Conservation (phyloP, 495 filamentous ascomycete genomes). For the Echria macrotheca region DNA sequence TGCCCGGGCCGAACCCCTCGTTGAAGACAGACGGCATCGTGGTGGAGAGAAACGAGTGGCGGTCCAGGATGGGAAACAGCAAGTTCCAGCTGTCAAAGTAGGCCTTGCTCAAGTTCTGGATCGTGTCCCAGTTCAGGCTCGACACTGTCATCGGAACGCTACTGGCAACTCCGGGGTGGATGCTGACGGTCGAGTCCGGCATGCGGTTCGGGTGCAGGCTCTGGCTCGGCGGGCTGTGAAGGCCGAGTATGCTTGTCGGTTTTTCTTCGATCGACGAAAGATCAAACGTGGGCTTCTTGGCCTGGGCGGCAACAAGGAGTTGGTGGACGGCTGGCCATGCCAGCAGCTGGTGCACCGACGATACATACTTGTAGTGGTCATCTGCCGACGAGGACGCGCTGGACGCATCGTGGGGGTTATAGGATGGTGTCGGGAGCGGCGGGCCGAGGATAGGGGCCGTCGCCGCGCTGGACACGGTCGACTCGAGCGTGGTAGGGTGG, state of each 20-base stretch:
- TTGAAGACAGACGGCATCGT: constrained; percentile 41
- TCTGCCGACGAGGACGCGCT: constrained; percentile 9
- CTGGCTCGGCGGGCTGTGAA: constrained; percentile 19
- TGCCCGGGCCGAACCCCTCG: constrained; percentile 46
- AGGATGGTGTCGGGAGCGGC: background rate
- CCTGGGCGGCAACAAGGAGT: constrained; percentile 29
- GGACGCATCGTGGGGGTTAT: constrained; percentile 11
- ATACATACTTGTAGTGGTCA: constrained; percentile 42
- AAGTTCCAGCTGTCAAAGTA: constrained; percentile 56
- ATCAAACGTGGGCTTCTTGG: constrained; percentile 28
- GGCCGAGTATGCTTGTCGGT: constrained; percentile 40
- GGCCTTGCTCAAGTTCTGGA: constrained; percentile 43
- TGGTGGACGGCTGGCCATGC: constrained; percentile 52
- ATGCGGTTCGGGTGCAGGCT: constrained; percentile 9
- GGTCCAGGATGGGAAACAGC: constrained; percentile 50
- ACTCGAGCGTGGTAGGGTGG: background rate
- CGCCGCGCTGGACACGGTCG: background rate
- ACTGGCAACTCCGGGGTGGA: background rate
- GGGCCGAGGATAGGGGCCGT: background rate
- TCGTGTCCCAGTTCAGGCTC: constrained; percentile 40
- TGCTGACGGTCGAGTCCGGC: background rate
- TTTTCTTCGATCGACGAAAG: constrained; percentile 37
- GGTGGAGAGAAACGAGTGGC: constrained; percentile 44
- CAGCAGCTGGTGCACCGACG: constrained; percentile 53
- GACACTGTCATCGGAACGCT: constrained; percentile 7